Base-by-base conservation (phyloP, 192 early-diverging fungal genomes). In the Chytriomyces hyalinus region DNA sequence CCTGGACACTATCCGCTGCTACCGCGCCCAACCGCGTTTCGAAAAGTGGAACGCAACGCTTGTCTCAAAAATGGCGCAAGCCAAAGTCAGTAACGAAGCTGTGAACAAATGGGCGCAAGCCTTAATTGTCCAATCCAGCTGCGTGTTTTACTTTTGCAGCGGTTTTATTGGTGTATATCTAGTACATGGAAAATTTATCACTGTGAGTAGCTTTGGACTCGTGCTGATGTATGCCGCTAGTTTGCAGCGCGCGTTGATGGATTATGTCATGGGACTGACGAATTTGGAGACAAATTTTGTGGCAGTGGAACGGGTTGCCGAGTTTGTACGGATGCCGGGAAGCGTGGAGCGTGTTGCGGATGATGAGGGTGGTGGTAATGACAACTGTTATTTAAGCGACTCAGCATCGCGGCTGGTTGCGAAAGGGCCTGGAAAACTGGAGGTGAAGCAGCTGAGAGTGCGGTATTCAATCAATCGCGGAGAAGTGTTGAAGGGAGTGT, bases 41-140 rank as follows among this genome's bases (percentile, higher is more conserved):
- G 64, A 72, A 20, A 17, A 9, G 5, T 72, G 70, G 70, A 73
- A 70, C 47, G 7, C 44, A 1, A 10, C 5, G 20, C 70, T 78
- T 17, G 61, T 72, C 8, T 69, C 24, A 9, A 64, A 10, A 61
- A 65, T 62, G 65, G 15, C 59, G 2, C 20, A 57, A 6, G 53
- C 70, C 26, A 53, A 64, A 63, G 59, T 68, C 28, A 36, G 57
- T 6, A 61, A 62, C 36, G 70, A 73, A 43, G 70, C 68, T 15
- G 77, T 61, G 6, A 61, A 78, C 28, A 73, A 62, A 47, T 78
- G 77, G 77, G 92, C 72, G 6, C 72, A 73, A 46, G 72, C 72
- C 9, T 45, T 73, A 6, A 73, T 49, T 44, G 72, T 73, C 8
- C 72, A 73, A 63, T 17, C 60, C n/a, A 73, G 72, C 57, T 73